Evolutionary conservation across 352 stramenopile species (phyloP), one percentile per base, ranked within the genome.

Genomic region (Globisporangium parvum): DNA sequence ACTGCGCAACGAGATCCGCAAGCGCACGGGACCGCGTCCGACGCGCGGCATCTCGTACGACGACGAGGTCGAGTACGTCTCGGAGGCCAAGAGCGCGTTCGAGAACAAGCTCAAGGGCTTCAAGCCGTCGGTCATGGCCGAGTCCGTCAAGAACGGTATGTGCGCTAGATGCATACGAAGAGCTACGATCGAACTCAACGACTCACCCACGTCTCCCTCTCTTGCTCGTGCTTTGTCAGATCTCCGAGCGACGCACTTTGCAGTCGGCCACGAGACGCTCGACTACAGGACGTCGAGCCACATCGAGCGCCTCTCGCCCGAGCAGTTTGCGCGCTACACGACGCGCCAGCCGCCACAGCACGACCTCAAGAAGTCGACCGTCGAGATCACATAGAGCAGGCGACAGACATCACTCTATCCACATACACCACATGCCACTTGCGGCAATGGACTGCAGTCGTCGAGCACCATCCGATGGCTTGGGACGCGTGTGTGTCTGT

Each of bases 51-150:
- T 88, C 63, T 87, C 80, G 17, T 88, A 85, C 48, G 78, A 94
- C 45, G 81, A 92, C 31, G 71, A 89, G 35, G 69, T 91, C 15
- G 74, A 87, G 55, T 93, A 93, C 59, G 48, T 91, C 9, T 92
- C 80, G 21, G 78, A 90, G 57, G 65, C 73, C 55, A 91, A 85
- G 58, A 85, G 75, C 44, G 67, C 73, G 49, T 91, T 75, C 57
- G 71, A 77, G 53, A 85, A 90, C 66, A 90, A 90, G 55, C 73
- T 70, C 42, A 87, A 82, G 52, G 70, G 68, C 17, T 72, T 83
- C 64, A 91, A 89, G 57, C 71, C 78, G 45, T 87, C 77, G 20
- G 64, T 87, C 53, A 89, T 91, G 74, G 74, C 80, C 40, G 81
- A 69, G 24, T 80, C 77, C 9, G 75, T 91, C 50, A 89, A 89